Conservation (phyloP, 148 eudicot genomes). For the Diospyros lotus region DNA sequence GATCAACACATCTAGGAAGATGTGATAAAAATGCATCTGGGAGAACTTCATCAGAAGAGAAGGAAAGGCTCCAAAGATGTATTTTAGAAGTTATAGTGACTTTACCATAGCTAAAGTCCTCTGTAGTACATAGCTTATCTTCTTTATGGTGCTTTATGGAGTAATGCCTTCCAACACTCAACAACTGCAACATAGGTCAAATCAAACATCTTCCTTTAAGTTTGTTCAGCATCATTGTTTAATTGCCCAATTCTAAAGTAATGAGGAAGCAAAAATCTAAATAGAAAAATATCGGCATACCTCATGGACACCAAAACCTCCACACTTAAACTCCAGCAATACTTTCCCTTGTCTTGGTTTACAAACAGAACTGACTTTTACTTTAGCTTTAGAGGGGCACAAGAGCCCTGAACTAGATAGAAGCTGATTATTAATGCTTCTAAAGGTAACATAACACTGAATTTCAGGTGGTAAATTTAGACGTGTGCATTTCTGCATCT, state of each 20-base stretch:
- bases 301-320: conserved; percentile 55
- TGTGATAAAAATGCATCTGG: conserved; percentile 19
- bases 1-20: conserved; percentile 17
- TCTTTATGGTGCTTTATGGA: conserved; percentile 47
- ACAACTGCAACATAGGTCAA: conserved; percentile 41
- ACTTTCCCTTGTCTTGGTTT: conserved; percentile 32
- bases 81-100: conserved; percentile 34
- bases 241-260: background rate
- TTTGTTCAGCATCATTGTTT: background rate
- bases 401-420: conserved; percentile 28
- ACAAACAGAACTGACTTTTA: conserved; percentile 13
- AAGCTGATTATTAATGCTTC: conserved; percentile 20
- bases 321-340: conserved; percentile 65
- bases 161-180: conserved; percentile 61
- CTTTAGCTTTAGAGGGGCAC: conserved; percentile 23
- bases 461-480: conserved; percentile 29
- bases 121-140: conserved; percentile 41
- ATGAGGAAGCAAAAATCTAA: background rate
- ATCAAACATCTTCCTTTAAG: conserved; percentile 1
- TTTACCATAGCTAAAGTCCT: conserved; percentile 25
- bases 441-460: conserved; percentile 37
- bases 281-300: conserved; percentile 27
- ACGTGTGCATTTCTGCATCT: conserved; percentile 7
- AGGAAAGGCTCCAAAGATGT: conserved; percentile 48
- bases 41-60: conserved; percentile 38